Evolutionary conservation across 176 grass and related monocot genomes (phyloP), one percentile per base, ranked within the genome.

Genomic region (Oryza punctata): DNA sequence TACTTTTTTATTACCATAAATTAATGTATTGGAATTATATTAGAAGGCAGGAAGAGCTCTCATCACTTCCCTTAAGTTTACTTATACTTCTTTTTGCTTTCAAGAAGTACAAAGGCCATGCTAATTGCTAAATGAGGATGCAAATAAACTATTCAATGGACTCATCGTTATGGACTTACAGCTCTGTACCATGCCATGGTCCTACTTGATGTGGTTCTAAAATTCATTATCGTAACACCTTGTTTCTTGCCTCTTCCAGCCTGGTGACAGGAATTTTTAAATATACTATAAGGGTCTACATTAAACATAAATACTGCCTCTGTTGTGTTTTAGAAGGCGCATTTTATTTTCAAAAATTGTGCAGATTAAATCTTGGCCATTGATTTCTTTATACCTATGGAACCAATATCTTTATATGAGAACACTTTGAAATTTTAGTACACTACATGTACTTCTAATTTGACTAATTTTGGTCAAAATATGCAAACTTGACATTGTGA

Each of bases 171-270:
- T 57, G 7, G 52, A 9, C 52, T 59, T 25, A 81, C 1, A 26
- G 50, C 26, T 27, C 47, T 71, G 23, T 30, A 19, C 79, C 59
- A 71, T 18, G 13, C 35, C 30, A 19, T 81, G 2, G 23, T 69
- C 47, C 66, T 81, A 81, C 69, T 59, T 81, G 66, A 81, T 67
- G 54, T 65, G 18, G 40, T 49, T 78, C 27, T 5, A 32, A 23
- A 35, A 65, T 37, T 61, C 37, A 29, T 71, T 61, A 29, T 57
- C 3, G 11, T 35, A 52, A 23, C 4, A 75, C 65, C 41, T 38
- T 65, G 27, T 59, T 38, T 67, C 10, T 83, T 75, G 38, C 60
- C 61, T 84, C 14, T 54, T 84, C 29, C 5, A 26, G 28, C 14
- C 19, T 7, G 13, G 21, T 6, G 63, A 59, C 6, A 33, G 63